Evolutionary conservation across 768 basidiomycete species (phyloP).

Genomic region (Agaricus sinodeliciosus): DNA sequence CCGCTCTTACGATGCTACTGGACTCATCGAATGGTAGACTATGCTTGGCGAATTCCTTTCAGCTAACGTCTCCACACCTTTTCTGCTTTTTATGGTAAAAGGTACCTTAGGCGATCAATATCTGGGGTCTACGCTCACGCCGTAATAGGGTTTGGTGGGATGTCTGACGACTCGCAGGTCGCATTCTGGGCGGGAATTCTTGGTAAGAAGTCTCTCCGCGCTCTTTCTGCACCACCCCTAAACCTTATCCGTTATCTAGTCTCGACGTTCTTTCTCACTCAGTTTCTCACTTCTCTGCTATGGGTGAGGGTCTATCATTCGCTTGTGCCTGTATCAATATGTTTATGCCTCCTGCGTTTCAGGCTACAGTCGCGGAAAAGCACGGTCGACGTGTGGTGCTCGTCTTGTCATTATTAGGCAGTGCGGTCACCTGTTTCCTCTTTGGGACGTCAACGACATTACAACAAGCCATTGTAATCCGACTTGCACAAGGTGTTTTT

Average conservation of each 20-base stretch:
- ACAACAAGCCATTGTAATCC: conserved; percentile 75
- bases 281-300: conserved; percentile 89
- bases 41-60: conserved; percentile 94
- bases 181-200: conserved; percentile 88
- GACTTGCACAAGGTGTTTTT: conserved; percentile 89
- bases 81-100: conserved; percentile 93
- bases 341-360: conserved; percentile 3
- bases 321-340: not conserved
- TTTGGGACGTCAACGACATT: conserved; percentile 76
- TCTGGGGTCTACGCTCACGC: not conserved
- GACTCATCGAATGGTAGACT: conserved; percentile 41
- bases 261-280: conserved; percentile 86
- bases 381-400: conserved; percentile 85
- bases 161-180: conserved; percentile 74
- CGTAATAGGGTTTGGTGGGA: conserved; percentile 55
- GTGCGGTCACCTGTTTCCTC: conserved; percentile 67
- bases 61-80: conserved; percentile 89
- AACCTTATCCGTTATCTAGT: conserved; percentile 33
- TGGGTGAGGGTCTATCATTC: conserved; percentile 52
- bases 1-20: not conserved
- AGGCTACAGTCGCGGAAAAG: conserved; percentile 91
- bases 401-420: conserved; percentile 78
- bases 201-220: conserved; percentile 33
- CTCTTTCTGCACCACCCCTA: conserved; percentile 10
- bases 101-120: conserved; percentile 30